Conservation (phyloP, 2,329 filamentous ascomycete genomes). For the Aspergillus latus region DNA sequence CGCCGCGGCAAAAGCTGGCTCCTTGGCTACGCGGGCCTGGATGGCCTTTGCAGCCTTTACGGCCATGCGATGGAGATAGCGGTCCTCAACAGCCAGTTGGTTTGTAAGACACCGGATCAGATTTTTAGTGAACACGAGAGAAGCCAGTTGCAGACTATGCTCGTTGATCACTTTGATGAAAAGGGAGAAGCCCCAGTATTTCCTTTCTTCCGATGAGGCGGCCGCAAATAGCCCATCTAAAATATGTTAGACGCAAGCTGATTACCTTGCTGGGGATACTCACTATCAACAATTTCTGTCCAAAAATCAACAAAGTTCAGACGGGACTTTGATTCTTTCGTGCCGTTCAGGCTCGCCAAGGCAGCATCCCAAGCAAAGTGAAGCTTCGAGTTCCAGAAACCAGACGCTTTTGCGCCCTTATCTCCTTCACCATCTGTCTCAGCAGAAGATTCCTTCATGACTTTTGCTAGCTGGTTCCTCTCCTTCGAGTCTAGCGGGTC, state of each 20-base stretch:
- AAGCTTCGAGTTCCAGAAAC: conserved; percentile 75
- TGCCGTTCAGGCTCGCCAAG: conserved; percentile 49
- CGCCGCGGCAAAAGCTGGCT: conserved; percentile 59
- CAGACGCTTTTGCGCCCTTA: conserved; percentile 49
- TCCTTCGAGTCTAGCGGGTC: conserved; percentile 72
- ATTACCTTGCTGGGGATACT: conserved; percentile 36
- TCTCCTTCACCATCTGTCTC: conserved; percentile 32
- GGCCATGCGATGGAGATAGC: conserved; percentile 77
- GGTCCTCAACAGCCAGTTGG: conserved; percentile 73
- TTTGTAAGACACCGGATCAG: conserved; percentile 79
- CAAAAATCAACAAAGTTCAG: conserved; percentile 72
- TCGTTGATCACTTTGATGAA: conserved; percentile 71
- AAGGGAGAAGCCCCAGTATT: conserved; percentile 87
- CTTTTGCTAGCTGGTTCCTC: conserved; percentile 66
- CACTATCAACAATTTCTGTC: conserved; percentile 81
- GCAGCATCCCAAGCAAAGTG: conserved; percentile 88
- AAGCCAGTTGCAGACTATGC: conserved; percentile 51
- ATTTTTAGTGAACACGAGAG: conserved; percentile 75
- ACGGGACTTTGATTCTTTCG: conserved; percentile 32
- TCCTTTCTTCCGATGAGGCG: conserved; percentile 79
- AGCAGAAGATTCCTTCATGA: conserved; percentile 67
- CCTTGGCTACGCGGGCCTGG: conserved; percentile 61
- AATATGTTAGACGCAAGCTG: conserved; percentile 15
- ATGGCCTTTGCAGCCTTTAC: conserved; percentile 72
- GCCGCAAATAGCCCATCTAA: conserved; percentile 79